Conservation (phyloP, 1,284 basidiomycete genomes). For the Polyporus tsugae region DNA sequence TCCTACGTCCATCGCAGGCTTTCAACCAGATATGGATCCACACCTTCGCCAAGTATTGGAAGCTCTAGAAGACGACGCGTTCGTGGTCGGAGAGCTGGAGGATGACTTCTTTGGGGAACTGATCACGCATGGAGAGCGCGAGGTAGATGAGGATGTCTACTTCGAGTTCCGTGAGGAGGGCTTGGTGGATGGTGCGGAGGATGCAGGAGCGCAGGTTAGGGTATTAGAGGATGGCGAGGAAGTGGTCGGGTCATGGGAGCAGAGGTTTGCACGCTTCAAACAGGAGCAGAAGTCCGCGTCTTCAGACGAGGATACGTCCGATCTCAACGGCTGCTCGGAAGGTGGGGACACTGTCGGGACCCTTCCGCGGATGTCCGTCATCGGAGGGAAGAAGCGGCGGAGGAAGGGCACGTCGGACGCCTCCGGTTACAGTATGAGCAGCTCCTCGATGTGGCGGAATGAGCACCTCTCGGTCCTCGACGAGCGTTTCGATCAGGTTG, state of each 20-base stretch:
- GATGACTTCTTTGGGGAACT: slow-evolving; percentile 82
- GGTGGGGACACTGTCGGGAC: slow-evolving; percentile 83
- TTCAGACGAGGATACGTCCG: slow-evolving; percentile 52
- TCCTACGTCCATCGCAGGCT: slow-evolving; percentile 85
- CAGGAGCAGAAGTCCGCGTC: slow-evolving; percentile 50
- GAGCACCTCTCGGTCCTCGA: slow-evolving; percentile 90
- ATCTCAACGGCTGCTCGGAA: slow-evolving; percentile 66
- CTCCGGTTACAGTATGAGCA: slow-evolving; percentile 96
- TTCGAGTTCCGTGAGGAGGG: slow-evolving; percentile 81
- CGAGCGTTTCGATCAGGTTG: slow-evolving; percentile 92
- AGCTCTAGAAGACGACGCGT: slow-evolving; percentile 96
- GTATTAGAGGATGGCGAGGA: slow-evolving; percentile 31
- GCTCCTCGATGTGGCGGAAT: slow-evolving; percentile 95
- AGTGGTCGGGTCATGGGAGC: slow-evolving; percentile 68
- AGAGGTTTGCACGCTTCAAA: slow-evolving; percentile 83
- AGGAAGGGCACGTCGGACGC: slow-evolving; percentile 84
- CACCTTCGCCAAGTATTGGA: slow-evolving; percentile 94
- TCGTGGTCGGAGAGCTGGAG: slow-evolving; percentile 78
- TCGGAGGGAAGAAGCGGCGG: slow-evolving; percentile 79
- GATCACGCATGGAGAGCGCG: slow-evolving; percentile 78
- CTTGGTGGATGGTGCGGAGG: slow-evolving; percentile 40
- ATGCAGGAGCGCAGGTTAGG: slow-evolving; percentile 35
- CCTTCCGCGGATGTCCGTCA: slow-evolving; percentile 75
- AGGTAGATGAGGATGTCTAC: slow-evolving; percentile 57
- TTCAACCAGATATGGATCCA: slow-evolving; percentile 97